phyloP scores from a whole-genome alignment of 2,329 filamentous ascomycete species.

The Leptographium procerum region DNA sequence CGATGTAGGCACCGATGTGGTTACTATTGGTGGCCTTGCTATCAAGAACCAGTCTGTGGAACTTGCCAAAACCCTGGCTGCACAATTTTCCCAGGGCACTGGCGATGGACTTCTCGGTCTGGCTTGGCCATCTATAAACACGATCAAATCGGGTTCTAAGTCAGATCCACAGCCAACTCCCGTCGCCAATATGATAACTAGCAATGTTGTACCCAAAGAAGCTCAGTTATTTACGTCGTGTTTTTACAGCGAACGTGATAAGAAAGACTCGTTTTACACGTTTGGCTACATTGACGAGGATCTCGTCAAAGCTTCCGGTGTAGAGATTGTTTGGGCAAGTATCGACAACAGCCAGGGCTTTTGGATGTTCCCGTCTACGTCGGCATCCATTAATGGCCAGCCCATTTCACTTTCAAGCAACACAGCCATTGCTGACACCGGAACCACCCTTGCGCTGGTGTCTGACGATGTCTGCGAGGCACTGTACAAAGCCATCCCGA shows the following conservation, averaged over 20 bases:
- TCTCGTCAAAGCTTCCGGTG: slow-evolving; percentile 40
- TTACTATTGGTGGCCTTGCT: slow-evolving; percentile 49
- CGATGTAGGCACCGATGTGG: slow-evolving; percentile 49
- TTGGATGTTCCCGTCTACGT: slow-evolving; percentile 53
- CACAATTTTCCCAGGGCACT: slow-evolving; percentile 41
- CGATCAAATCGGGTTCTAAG: slow-evolving; percentile 30
- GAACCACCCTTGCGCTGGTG: slow-evolving; percentile 56
- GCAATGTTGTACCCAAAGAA: slow-evolving; percentile 31
- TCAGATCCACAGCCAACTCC: slow-evolving; percentile 46
- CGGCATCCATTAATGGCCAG: slow-evolving; percentile 45
- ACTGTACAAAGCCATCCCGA: slow-evolving; percentile 53
- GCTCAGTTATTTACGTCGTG: slow-evolving; percentile 53
- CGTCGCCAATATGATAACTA: slow-evolving; percentile 57
- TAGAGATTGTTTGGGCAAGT: slow-evolving; percentile 44
- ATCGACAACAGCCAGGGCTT: slow-evolving; percentile 56
- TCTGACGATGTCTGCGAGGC: slow-evolving; percentile 48
- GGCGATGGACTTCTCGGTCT: slow-evolving; percentile 58
- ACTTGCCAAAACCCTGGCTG: slow-evolving; percentile 47
- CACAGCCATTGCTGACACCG: slow-evolving; percentile 60
- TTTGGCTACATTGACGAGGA: slow-evolving; percentile 61
- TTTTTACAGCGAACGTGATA: slow-evolving; percentile 45
- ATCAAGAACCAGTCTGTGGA: slow-evolving; percentile 55
- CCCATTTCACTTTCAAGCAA: slow-evolving; percentile 40
- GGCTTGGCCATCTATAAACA: slow-evolving; percentile 54
- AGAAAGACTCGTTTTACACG: slow-evolving; percentile 52